These are phyloP conservation scores for Rosa multiflora DNA, from an alignment of 306 rosid genomes.

Conservation along the genomic window DNA sequence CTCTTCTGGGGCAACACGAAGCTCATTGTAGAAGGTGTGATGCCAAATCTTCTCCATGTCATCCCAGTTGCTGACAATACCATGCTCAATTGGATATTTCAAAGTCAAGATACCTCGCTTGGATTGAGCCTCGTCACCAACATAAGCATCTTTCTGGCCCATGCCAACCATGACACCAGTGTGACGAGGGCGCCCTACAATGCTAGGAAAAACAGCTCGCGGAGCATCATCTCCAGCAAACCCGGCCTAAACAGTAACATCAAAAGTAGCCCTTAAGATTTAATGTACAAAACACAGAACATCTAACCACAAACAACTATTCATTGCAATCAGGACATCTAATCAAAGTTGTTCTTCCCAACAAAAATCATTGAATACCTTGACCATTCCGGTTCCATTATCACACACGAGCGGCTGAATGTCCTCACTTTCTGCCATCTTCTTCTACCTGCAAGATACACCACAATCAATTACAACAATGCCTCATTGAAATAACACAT, in stretches of 20 bases:
- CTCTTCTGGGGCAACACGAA: conserved; percentile 99
- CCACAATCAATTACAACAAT: conserved; percentile 19
- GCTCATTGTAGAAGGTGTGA: conserved; percentile 97
- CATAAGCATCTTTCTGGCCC: conserved; percentile 99
- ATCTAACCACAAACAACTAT: background rate
- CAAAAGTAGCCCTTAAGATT: conserved; percentile 5
- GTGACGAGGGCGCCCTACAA: conserved; percentile 99
- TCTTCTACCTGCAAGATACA: conserved; percentile 40
- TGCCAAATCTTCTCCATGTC: conserved; percentile 99
- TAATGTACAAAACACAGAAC: background rate
- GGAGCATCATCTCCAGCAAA: conserved; percentile 99
- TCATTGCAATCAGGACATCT: background rate
- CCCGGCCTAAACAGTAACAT: conserved; percentile 64
- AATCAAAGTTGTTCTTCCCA: background rate
- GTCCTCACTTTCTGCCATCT: conserved; percentile 97
- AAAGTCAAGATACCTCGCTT: conserved; percentile 94
- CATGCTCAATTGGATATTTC: conserved; percentile 96
- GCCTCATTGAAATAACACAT: background rate
- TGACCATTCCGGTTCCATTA: conserved; percentile 99
- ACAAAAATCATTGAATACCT: conserved; percentile 44
- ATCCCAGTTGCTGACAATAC: conserved; percentile 99
- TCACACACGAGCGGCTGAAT: conserved; percentile 99
- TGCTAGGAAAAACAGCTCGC: conserved; percentile 98
- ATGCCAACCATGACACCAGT: conserved; percentile 99
- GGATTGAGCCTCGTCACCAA: conserved; percentile 99